Evolutionary conservation across 2,329 filamentous ascomycete genomes (phyloP), one percentile per base, ranked within the genome.

Genomic region (Colletotrichum orbiculare): DNA sequence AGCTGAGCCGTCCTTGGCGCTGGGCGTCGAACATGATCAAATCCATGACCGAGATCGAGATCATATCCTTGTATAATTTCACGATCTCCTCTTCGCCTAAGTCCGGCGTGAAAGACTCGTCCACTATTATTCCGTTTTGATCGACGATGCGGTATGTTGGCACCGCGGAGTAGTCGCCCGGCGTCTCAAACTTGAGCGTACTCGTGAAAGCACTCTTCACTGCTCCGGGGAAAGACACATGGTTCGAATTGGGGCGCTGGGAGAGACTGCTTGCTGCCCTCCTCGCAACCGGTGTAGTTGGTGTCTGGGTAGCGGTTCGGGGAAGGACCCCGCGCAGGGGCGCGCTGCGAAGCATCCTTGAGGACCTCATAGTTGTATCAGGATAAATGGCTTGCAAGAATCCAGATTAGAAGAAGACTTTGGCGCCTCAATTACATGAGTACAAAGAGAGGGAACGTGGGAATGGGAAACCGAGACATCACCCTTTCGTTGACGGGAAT

Each of bases 21-120:
- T 99, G 96, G 0, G 96, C 94, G 73, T 99, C 96, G 74, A 97
- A 97, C 94, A 98, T 98, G 75, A 98, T 92, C 60, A 97, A 78
- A 75, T 99, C 96, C 93, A 99, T 96, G 70, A 98, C 91, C 60
- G 91, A 89, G 9, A 90, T 82, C 41, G 83, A 85, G 9, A 91
- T 72, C 89, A 91, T 91, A 71, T 89, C 86, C 64, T 80, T 84
- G 76, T 90, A 90, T 55, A 89, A 77, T 73, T 87, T 85, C 59
- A 87, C 73, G 11, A 89, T 80, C 68, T 84, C 79, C 54, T 85
- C 83, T 56, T 96, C 89, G 45, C 84, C 83, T 2, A 96, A 87
- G 72, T 94, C 89, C 0, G 89, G 87, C 55, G 84, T 81, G 72
- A 91, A 89, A 11, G 85, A 83, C 53, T 87, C 84, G 78, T 97